Percentiles rank a stretch among this genome's conserved stretches.
Evolutionary conservation across 768 basidiomycete genomes (phyloP).

Genomic region (Leccinum obscurum): DNA sequence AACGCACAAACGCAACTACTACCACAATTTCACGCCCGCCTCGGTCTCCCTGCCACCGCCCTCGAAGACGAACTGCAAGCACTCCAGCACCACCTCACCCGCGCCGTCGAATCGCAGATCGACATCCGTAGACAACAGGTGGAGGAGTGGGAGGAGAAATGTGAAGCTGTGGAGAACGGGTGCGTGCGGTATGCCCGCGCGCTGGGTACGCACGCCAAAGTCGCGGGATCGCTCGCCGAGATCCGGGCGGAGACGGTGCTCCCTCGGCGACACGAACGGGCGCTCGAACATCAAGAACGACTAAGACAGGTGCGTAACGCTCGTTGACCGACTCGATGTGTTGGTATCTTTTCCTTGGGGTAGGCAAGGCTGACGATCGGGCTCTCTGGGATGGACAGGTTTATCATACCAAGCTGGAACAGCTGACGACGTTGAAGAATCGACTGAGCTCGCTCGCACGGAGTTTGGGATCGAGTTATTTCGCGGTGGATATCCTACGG

Average conservation of each 20-base stretch:
- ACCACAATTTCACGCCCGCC: conserved; percentile 79
- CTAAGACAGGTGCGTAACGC: conserved; percentile 65
- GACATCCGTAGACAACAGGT: conserved; percentile 72
- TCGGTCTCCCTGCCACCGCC: conserved; percentile 77
- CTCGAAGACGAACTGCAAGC: conserved; percentile 77
- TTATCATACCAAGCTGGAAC: conserved; percentile 78
- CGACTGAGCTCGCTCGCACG: conserved; percentile 60
- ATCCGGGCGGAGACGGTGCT: conserved; percentile 70
- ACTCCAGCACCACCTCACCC: conserved; percentile 72
- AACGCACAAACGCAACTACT: conserved; percentile 81
- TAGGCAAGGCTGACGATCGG: background rate
- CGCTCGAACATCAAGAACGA: conserved; percentile 74
- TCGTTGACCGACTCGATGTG: background rate
- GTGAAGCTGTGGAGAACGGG: conserved; percentile 58
- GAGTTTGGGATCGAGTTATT: conserved; percentile 63
- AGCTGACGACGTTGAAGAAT: conserved; percentile 67
- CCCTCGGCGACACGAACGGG: conserved; percentile 68
- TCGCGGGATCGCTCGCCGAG: conserved; percentile 62
- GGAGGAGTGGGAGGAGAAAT: conserved; percentile 67
- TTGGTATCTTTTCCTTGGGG: background rate
- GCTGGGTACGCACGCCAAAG: conserved; percentile 71
- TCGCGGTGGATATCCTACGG: conserved; percentile 53
- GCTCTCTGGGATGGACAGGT: conserved; percentile 38
- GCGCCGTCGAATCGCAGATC: conserved; percentile 75
- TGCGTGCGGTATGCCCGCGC: conserved; percentile 68